These are phyloP conservation scores for Boletus vinaceobasis DNA, from an alignment of 768 basidiomycete genomes.

Conservation along the genomic window DNA sequence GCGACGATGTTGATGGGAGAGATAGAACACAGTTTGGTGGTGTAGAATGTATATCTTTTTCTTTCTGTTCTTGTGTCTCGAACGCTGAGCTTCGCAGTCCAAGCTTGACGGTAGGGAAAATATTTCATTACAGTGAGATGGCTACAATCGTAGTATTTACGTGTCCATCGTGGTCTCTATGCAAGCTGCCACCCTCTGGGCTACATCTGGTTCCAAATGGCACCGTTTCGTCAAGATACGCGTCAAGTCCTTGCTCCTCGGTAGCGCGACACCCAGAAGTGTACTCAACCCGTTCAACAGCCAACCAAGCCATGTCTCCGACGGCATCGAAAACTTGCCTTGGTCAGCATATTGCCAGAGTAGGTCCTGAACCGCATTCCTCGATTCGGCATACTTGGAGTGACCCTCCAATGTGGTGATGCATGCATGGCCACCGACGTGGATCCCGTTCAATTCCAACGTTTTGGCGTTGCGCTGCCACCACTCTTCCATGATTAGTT, in stretches of 20 bases:
- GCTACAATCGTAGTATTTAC: background rate
- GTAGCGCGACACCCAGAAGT: slow-evolving; percentile 16
- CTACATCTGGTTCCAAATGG: slow-evolving; percentile 20
- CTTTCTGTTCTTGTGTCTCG: background rate
- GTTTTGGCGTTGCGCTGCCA: slow-evolving; percentile 26
- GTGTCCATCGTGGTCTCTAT: slow-evolving; percentile 14
- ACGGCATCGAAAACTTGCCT: slow-evolving; percentile 22
- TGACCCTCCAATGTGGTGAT: slow-evolving; percentile 25
- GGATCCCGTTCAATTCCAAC: slow-evolving; percentile 19
- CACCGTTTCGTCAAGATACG: slow-evolving; percentile 26
- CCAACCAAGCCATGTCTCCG: slow-evolving; percentile 20
- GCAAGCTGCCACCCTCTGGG: slow-evolving; percentile 22
- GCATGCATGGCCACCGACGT: slow-evolving; percentile 26
- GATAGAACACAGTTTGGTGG: slow-evolving; percentile 61
- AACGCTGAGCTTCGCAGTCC: background rate
- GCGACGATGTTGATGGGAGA: slow-evolving; percentile 90
- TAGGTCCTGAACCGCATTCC: slow-evolving; percentile 18
- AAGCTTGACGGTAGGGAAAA: background rate
- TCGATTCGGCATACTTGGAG: slow-evolving; percentile 18
- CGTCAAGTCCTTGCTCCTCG: slow-evolving; percentile 18
- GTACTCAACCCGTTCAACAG: slow-evolving; percentile 18
- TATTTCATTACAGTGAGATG: slow-evolving; percentile 3
- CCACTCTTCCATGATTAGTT: slow-evolving; percentile 30
- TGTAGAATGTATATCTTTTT: slow-evolving; percentile 30
- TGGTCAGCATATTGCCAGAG: slow-evolving; percentile 22